These are phyloP conservation scores for Globisporangium recalcitrans DNA, from an alignment of 352 stramenopile genomes.

Conservation along the genomic window DNA sequence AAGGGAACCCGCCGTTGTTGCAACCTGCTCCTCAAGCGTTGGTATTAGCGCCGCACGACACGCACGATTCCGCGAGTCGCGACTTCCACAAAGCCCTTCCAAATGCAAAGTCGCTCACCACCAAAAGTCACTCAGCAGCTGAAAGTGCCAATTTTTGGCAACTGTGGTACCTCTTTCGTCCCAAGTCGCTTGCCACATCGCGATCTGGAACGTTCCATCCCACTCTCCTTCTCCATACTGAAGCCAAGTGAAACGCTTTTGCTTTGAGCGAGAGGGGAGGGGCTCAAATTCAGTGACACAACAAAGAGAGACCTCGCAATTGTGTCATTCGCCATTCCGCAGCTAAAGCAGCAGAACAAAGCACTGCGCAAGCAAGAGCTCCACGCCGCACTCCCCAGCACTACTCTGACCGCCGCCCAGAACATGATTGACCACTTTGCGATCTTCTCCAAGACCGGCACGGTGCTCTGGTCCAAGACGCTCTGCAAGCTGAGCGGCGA, in stretches of 20 bases:
- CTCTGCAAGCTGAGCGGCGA: slow-evolving; percentile 84
- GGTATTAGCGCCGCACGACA: too few relatives aligned
- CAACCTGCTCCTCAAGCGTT: too few relatives aligned
- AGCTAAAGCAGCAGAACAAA: background rate
- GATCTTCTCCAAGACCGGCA: slow-evolving; percentile 89
- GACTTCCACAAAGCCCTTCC: too few relatives aligned
- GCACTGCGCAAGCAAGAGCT: background rate
- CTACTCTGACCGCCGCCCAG: background rate
- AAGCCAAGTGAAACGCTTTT: slow-evolving; percentile 1
- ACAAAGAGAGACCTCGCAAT: slow-evolving; percentile 1
- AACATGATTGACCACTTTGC: slow-evolving; percentile 93
- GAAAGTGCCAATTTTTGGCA: background rate
- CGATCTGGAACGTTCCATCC: slow-evolving; percentile 18
- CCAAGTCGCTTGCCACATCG: slow-evolving; percentile 12
- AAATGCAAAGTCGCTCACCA: too few relatives aligned
- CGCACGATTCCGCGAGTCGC: too few relatives aligned
- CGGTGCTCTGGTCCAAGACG: slow-evolving; percentile 87
- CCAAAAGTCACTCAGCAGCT: too few relatives aligned
- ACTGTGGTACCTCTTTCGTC: background rate
- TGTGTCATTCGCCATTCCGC: slow-evolving; percentile 1
- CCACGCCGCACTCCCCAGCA: background rate
- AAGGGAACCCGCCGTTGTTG: too few relatives aligned
- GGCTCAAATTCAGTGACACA: background rate
- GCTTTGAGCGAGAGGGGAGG: slow-evolving; percentile 11
- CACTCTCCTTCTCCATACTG: slow-evolving; percentile 4